These are phyloP conservation scores for Sugiyamaella marilandica DNA, from an alignment of 805 yeast species.

Conservation along the genomic window DNA sequence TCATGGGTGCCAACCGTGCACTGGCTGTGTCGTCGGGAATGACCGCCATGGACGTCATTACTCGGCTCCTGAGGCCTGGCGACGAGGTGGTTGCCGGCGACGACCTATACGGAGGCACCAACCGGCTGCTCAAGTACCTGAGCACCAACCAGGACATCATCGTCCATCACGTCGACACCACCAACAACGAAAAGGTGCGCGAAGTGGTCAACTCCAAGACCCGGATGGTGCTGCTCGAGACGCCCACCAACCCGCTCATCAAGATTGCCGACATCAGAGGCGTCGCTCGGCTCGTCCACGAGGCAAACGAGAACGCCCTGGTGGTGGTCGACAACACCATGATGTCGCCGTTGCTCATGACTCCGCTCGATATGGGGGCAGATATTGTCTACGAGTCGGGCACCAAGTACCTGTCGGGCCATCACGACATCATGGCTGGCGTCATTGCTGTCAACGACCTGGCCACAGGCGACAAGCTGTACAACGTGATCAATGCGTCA, in stretches of 20 bases:
- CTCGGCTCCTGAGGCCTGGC: conserved; percentile 69
- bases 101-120: conserved; percentile 92
- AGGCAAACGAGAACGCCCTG: conserved; percentile 57
- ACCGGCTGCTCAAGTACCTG: conserved; percentile 73
- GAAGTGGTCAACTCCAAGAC: conserved; percentile 53
- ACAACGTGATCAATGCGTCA: conserved; percentile 77
- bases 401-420: conserved; percentile 89
- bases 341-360: conserved; percentile 88
- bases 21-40: conserved; percentile 87
- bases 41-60: conserved; percentile 86
- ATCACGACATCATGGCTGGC: conserved; percentile 97
- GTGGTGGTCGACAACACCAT: conserved; percentile 94
- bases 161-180: conserved; percentile 77
- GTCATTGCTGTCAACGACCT: conserved; percentile 65
- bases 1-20: conserved; percentile 73
- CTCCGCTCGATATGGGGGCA: conserved; percentile 80
- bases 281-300: conserved; percentile 63
- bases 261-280: conserved; percentile 76
- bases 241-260: conserved; percentile 91
- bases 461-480: conserved; percentile 62
- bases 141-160: conserved; percentile 57
- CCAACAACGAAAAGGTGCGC: conserved; percentile 58
- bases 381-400: conserved; percentile 94
- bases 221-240: conserved; percentile 78
- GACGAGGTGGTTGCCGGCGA: conserved; percentile 92